Evolutionary conservation across 1,139 yeast genomes (phyloP), one percentile per base, ranked within the genome.

Genomic region (Hansenula lynferdii): DNA sequence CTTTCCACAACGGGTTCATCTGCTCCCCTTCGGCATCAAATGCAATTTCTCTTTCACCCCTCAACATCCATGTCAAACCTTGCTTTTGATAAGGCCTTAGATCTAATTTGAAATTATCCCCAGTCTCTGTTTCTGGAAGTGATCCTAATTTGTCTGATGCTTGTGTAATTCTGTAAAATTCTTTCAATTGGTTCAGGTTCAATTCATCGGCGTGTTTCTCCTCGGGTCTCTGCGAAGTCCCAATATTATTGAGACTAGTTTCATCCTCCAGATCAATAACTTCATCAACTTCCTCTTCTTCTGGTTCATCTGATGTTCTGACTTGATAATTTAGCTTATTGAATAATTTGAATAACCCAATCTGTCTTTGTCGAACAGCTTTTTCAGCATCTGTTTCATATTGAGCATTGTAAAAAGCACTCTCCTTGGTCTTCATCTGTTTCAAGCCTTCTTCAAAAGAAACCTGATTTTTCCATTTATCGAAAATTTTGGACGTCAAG

Each of bases 1-100:
- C 77, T 43, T 77, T 78, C 97, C 97, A 92, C 23, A 92, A 61
- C 0, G 97, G 98, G 54, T 89, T 86, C 67, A 85, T 72, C 20
- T 78, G 66, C 5, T 78, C 82, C n/a, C 70, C 72, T 15, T 57
- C 51, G 15, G 48, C 51, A 6, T 50, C 46, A 4, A 57, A 59
- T 1, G 52, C 58, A 10, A 45, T 37, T 47, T 80, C 83, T 38
- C 73, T 70, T 53, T 83, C 87, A 44, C 85, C 57, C 11, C 72
- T 72, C 9, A 85, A 60, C 89, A 86, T 80, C 96, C 96, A 86
- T 4, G 87, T 75, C 22, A 86, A 61, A 0, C 95, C 95, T 48
- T 81, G 85, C 44, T 73, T 77, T 58, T 89, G 97, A 56, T 89
- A 89, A 2, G 75, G 72, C 40, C 95, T 65, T 37, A 89, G 62